Conservation (phyloP, 1,284 basidiomycete genomes). For the Ceratobasidium sp. region DNA sequence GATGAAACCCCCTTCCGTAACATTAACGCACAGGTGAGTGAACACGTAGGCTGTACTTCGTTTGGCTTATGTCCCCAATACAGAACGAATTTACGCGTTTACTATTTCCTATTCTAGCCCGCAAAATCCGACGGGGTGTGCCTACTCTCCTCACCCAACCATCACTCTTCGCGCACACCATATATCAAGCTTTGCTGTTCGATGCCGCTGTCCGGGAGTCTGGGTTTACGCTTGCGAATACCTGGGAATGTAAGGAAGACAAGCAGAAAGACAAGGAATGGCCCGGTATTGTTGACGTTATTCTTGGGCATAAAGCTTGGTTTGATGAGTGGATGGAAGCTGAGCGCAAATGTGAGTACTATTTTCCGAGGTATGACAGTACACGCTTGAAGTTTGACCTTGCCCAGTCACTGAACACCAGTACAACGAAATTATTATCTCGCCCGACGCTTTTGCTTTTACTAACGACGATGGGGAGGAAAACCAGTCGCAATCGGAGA, state of each 20-base stretch:
- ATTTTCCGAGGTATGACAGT: constrained; percentile 11
- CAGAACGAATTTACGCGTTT: constrained; percentile 85
- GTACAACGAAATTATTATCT: constrained; percentile 85
- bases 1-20: constrained; percentile 70
- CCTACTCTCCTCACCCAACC: constrained; percentile 83
- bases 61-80: constrained; percentile 32
- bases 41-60: constrained; percentile 38
- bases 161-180: constrained; percentile 91
- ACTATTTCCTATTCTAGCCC: constrained; percentile 75
- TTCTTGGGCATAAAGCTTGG: constrained; percentile 88
- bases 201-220: constrained; percentile 85
- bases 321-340: constrained; percentile 91
- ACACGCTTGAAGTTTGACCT: not conserved
- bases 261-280: constrained; percentile 61
- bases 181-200: constrained; percentile 91
- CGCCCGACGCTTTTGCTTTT: constrained; percentile 90
- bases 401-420: constrained; percentile 78
- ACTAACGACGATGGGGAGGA: constrained; percentile 72
- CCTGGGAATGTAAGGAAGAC: constrained; percentile 57
- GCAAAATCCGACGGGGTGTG: constrained; percentile 80
- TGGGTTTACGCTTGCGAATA: constrained; percentile 75
- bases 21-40: constrained; percentile 80
- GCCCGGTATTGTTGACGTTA: constrained; percentile 83
- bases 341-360: constrained; percentile 82
- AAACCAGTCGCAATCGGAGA: constrained; percentile 61